phyloP scores from a whole-genome alignment of 768 basidiomycete genomes.

The Phanerochaete sordida region DNA sequence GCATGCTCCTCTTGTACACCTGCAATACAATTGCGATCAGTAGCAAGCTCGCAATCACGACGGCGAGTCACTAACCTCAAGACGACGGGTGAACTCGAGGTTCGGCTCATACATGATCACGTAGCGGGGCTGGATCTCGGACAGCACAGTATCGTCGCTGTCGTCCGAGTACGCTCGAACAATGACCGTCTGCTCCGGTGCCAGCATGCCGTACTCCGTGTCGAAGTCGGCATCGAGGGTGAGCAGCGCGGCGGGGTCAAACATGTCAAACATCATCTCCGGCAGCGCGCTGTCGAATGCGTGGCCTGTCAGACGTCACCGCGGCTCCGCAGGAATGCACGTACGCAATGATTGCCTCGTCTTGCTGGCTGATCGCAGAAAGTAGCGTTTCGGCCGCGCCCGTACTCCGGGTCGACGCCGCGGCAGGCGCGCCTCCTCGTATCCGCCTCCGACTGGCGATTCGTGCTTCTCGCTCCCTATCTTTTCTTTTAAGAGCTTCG shows the following conservation, averaged over 20 bases:
- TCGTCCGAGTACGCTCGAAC: slow-evolving; percentile 90
- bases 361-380: slow-evolving; percentile 16
- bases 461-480: slow-evolving; percentile 56
- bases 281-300: not conserved
- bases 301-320: not conserved
- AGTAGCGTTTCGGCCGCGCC: not conserved
- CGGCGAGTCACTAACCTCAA: slow-evolving; percentile 62
- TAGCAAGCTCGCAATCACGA: not conserved
- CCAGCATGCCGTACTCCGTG: slow-evolving; percentile 72
- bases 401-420: not conserved
- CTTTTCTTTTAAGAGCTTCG: slow-evolving; percentile 78
- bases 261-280: not conserved
- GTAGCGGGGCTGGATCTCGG: slow-evolving; percentile 86
- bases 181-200: slow-evolving; percentile 76
- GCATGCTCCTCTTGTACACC: slow-evolving; percentile 85
- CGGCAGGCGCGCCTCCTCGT: slow-evolving; percentile 61
- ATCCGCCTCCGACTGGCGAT: slow-evolving; percentile 66
- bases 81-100: slow-evolving; percentile 85
- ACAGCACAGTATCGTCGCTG: slow-evolving; percentile 83
- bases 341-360: not conserved
- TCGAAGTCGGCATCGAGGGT: slow-evolving; percentile 59
- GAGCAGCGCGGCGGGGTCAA: slow-evolving; percentile 14
- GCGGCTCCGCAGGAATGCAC: not conserved
- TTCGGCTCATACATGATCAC: slow-evolving; percentile 96
- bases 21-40: slow-evolving; percentile 24